Conservation (phyloP, 2,329 filamentous ascomycete genomes). For the Epichloe hybrida region DNA sequence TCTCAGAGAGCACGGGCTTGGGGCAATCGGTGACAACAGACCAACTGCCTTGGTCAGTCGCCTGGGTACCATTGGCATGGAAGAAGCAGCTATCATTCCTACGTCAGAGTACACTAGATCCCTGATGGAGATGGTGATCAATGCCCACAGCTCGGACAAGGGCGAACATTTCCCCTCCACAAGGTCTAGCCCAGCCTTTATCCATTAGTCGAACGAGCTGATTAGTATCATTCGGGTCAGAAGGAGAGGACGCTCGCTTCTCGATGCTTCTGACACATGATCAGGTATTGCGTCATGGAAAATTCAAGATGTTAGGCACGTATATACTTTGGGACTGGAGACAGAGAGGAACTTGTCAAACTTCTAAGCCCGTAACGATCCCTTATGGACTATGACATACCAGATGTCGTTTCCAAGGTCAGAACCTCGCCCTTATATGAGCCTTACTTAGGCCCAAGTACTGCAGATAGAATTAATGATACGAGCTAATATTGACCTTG, state of each 20-base stretch:
- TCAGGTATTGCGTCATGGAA: background rate
- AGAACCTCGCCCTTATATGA: no score
- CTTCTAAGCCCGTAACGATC: no score
- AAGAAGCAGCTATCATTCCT: background rate
- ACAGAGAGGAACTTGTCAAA: background rate
- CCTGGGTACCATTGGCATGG: background rate
- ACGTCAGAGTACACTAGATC: background rate
- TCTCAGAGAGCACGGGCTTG: background rate
- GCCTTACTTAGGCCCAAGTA: no score
- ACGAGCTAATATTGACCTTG: background rate
- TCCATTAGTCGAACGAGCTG: background rate
- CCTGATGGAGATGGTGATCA: constrained; percentile 1
- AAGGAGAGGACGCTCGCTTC: background rate
- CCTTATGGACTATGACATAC: no score
- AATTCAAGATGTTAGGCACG: background rate
- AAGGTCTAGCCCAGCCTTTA: background rate
- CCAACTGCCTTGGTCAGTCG: background rate
- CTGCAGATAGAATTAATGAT: background rate
- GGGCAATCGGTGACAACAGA: constrained; percentile 3
- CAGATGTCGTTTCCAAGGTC: no score
- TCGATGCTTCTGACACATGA: background rate
- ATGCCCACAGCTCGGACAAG: background rate
- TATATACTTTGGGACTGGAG: background rate
- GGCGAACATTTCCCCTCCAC: background rate
- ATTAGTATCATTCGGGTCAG: background rate